These are phyloP conservation scores for Crithidia expoeki DNA, from an alignment of 208 protist species.

Conservation along the genomic window DNA sequence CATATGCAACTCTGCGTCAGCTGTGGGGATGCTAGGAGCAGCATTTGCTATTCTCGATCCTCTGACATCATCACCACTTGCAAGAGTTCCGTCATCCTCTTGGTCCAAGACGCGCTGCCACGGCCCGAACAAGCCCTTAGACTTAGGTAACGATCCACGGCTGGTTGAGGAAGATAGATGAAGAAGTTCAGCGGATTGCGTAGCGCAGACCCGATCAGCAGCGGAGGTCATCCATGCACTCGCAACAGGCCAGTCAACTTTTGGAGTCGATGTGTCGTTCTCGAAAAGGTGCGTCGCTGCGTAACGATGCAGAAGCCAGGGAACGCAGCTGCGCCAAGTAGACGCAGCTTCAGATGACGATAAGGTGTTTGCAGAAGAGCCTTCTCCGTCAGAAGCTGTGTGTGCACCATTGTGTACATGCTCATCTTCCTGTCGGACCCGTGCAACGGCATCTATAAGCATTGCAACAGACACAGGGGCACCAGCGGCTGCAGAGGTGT, in stretches of 20 bases:
- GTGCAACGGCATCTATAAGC: constrained; percentile 13
- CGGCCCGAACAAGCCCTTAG: constrained; percentile 11
- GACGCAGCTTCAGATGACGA: background rate
- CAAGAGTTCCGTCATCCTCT: background rate
- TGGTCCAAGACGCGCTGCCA: constrained; percentile 27
- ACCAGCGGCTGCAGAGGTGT: constrained; percentile 5
- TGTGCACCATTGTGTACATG: background rate
- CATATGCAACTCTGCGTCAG: background rate
- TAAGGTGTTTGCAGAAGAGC: background rate
- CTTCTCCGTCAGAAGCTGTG: background rate
- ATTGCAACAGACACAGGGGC: background rate
- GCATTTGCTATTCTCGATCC: background rate
- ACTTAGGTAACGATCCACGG: background rate
- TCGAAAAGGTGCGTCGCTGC: background rate
- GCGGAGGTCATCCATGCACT: constrained; percentile 41
- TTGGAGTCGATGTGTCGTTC: too few relatives aligned
- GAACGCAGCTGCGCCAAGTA: constrained; percentile 29
- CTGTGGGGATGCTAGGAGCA: too few relatives aligned
- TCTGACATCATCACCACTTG: background rate
- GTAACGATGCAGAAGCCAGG: constrained; percentile 35
- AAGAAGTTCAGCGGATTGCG: constrained; percentile 22
- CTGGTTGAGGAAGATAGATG: background rate
- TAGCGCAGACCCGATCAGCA: constrained; percentile 39
- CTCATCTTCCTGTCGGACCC: background rate
- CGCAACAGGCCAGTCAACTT: constrained; percentile 17